A percentile compares a stretch with the other conserved stretches of the same genome.
Evolutionary conservation across 2,329 filamentous ascomycete species (phyloP).

Genomic region (Verticillium albo-atrum): DNA sequence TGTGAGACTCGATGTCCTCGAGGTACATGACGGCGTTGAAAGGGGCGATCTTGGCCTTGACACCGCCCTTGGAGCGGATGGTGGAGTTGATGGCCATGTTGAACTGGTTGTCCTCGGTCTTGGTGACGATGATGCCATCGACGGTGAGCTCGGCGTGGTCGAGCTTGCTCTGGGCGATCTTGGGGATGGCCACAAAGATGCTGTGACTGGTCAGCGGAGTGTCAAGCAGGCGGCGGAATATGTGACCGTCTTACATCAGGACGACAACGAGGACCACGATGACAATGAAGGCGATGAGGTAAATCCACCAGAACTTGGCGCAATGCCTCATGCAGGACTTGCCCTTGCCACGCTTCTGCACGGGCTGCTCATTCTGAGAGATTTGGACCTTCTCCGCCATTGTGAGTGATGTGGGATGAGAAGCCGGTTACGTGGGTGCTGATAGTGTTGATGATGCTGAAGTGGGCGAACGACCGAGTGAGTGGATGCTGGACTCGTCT

Average conservation of each 20-base stretch:
- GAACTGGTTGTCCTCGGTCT: slow-evolving; percentile 39
- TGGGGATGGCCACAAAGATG: slow-evolving; percentile 52
- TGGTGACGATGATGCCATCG: slow-evolving; percentile 43
- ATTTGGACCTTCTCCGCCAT: slow-evolving; percentile 35
- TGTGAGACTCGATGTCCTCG: slow-evolving; percentile 40
- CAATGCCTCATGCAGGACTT: slow-evolving; percentile 41
- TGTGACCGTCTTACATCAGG: slow-evolving; percentile 47
- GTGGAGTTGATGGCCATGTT: slow-evolving; percentile 52
- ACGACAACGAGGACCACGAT: slow-evolving; percentile 52
- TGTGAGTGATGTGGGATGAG: slow-evolving; percentile 4
- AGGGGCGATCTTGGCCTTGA: slow-evolving; percentile 45
- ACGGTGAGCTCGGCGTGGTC: slow-evolving; percentile 48
- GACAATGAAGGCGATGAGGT: slow-evolving; percentile 45
- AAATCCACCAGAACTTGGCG: slow-evolving; percentile 57
- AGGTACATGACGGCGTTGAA: slow-evolving; percentile 54
- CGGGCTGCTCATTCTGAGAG: slow-evolving; percentile 27
- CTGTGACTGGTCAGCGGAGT: slow-evolving; percentile 25
- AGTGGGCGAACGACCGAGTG: neutral
- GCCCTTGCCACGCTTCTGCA: slow-evolving; percentile 25
- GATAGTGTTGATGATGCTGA: neutral
- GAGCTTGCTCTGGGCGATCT: slow-evolving; percentile 52
- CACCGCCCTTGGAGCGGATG: slow-evolving; percentile 45
- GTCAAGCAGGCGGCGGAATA: neutral
- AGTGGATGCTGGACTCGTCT: neutral
- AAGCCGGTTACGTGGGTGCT: neutral